These are phyloP conservation scores for Naematelia aurantialba DNA, from an alignment of 768 basidiomycete species.

Conservation along the genomic window DNA sequence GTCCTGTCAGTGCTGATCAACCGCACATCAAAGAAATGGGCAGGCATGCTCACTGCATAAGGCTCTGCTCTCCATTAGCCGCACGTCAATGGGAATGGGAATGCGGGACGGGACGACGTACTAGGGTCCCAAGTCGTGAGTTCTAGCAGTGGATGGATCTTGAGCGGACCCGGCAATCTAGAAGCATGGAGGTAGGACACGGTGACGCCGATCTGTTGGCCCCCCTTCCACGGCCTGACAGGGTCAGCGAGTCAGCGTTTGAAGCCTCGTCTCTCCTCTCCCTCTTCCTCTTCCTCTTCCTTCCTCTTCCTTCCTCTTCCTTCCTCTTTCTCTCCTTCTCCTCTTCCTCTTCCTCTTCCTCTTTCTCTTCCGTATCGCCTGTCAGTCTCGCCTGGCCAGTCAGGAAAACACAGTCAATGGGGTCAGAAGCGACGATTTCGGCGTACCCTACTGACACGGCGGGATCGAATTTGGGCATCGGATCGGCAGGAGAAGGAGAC, in stretches of 20 bases:
- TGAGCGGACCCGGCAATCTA: slow-evolving; percentile 21
- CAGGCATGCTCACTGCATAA: slow-evolving; percentile 17
- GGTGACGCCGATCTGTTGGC: slow-evolving; percentile 25
- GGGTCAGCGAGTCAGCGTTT: no score
- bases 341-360: no score
- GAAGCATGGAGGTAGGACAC: slow-evolving; percentile 38
- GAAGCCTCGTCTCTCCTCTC: neutral
- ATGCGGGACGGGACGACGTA: slow-evolving; percentile 13
- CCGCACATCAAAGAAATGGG: neutral
- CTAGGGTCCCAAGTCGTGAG: slow-evolving; percentile 44
- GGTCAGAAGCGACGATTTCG: neutral
- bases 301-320: no score
- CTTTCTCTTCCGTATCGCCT: no score
- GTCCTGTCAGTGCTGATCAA: neutral
- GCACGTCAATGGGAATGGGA: slow-evolving; percentile 5
- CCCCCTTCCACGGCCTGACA: slow-evolving; percentile 29
- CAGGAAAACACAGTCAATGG: neutral
- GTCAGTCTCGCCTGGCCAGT: neutral
- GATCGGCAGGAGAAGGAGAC: no score
- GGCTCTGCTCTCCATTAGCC: no score
- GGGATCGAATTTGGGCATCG: slow-evolving; percentile 41
- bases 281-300: no score
- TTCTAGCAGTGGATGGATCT: slow-evolving; percentile 41
- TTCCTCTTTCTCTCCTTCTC: no score
- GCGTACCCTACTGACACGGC: slow-evolving; percentile 31